Evolutionary conservation across 202 grass and related monocot species (phyloP).

Genomic region (Alloteropsis angusta): DNA sequence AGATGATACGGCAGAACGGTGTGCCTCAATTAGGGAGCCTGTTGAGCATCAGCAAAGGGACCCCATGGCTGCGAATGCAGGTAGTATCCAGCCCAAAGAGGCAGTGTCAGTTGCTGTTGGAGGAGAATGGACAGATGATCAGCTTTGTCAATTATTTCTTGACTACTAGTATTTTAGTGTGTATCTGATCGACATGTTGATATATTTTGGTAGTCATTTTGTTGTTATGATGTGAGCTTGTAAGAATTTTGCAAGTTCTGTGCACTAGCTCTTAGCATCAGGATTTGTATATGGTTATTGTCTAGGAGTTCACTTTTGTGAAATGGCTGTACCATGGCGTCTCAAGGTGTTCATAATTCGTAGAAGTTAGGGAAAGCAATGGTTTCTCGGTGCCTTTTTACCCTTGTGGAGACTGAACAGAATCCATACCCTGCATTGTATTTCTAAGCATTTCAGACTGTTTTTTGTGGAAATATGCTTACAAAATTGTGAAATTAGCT

Average conservation of each 20-base stretch:
- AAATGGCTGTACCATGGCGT: background rate
- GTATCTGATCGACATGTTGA: background rate
- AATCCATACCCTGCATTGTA: background rate
- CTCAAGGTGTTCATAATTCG: background rate
- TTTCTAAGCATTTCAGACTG: background rate
- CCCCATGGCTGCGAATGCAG: background rate
- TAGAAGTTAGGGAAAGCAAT: background rate
- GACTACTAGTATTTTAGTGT: slow-evolving; percentile 33
- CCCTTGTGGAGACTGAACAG: background rate
- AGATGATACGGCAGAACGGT: background rate
- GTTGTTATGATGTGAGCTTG: background rate
- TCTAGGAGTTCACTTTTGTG: background rate
- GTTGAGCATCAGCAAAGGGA: background rate
- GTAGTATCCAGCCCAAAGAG: background rate
- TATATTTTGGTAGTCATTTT: background rate
- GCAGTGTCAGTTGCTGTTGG: slow-evolving; percentile 3
- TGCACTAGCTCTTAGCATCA: background rate
- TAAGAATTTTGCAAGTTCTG: background rate
- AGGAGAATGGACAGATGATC: slow-evolving; percentile 54
- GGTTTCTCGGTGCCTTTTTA: background rate
- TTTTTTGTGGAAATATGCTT: background rate
- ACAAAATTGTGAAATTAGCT: background rate
- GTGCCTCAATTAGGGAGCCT: background rate
- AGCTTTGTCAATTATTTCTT: slow-evolving; percentile 39
- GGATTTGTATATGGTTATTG: background rate